phyloP scores from a whole-genome alignment of 768 basidiomycete species.

The Agaricus bisporus region DNA sequence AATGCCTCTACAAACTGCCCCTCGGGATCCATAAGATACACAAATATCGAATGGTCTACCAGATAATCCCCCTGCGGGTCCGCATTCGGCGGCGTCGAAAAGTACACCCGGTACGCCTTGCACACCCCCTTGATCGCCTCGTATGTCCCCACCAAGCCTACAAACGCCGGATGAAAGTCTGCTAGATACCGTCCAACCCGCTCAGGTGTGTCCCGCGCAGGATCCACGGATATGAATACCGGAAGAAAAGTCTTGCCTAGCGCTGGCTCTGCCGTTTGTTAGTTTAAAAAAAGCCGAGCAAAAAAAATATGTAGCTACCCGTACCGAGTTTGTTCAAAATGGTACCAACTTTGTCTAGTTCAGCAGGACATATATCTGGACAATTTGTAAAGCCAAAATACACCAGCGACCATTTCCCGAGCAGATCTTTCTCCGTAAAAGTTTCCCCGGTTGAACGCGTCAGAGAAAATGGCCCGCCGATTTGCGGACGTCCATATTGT shows the following conservation, averaged over 20 bases:
- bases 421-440: slow-evolving; percentile 79
- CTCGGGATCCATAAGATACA: slow-evolving; percentile 95
- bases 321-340: slow-evolving; percentile 70
- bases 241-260: slow-evolving; percentile 75
- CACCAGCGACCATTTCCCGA: slow-evolving; percentile 87
- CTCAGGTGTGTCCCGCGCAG: slow-evolving; percentile 72
- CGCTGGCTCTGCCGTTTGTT: slow-evolving; percentile 46
- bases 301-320: slow-evolving; percentile 18
- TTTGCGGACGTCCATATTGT: slow-evolving; percentile 76
- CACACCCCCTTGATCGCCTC: slow-evolving; percentile 79
- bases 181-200: slow-evolving; percentile 58
- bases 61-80: slow-evolving; percentile 91
- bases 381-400: slow-evolving; percentile 99
- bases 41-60: slow-evolving; percentile 95
- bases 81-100: slow-evolving; percentile 89
- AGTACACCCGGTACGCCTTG: slow-evolving; percentile 96
- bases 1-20: slow-evolving; percentile 97
- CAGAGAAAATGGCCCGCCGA: slow-evolving; percentile 88
- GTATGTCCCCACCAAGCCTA: slow-evolving; percentile 85
- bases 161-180: slow-evolving; percentile 89
- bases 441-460: slow-evolving; percentile 56
- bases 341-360: slow-evolving; percentile 88
- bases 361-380: slow-evolving; percentile 97
- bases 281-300: not conserved
- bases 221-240: slow-evolving; percentile 95